Evolutionary conservation across 2,329 filamentous ascomycete species (phyloP).

Genomic region (Aspergillus pseudotamarii): DNA sequence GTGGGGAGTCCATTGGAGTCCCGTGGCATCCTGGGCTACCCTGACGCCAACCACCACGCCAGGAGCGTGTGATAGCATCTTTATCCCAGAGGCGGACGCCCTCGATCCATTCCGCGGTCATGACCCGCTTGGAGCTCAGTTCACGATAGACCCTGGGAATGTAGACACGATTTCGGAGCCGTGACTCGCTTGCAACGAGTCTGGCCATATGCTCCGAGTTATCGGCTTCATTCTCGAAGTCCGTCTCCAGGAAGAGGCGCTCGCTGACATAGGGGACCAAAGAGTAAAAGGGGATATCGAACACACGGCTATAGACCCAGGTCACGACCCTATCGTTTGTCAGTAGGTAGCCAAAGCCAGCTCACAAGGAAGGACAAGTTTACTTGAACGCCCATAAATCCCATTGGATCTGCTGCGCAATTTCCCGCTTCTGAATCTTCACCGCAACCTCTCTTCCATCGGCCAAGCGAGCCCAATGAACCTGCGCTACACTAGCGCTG

Average conservation of each 20-base stretch:
- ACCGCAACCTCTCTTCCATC: conserved; percentile 92
- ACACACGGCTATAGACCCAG: conserved; percentile 80
- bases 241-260: conserved; percentile 87
- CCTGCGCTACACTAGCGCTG: conserved; percentile 92
- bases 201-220: conserved; percentile 84
- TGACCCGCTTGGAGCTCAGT: conserved; percentile 77
- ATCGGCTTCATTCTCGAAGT: conserved; percentile 87
- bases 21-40: conserved; percentile 80
- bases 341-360: not conserved
- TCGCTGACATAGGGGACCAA: conserved; percentile 92
- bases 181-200: conserved; percentile 74
- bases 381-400: conserved; percentile 94
- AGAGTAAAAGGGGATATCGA: conserved; percentile 89
- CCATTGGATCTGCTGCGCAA: conserved; percentile 86
- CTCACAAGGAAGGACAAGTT: conserved; percentile 27
- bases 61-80: conserved; percentile 72
- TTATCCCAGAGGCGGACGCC: conserved; percentile 93
- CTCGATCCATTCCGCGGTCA: conserved; percentile 98
- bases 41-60: conserved; percentile 74
- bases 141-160: conserved; percentile 84
- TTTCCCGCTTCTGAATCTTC: conserved; percentile 96
- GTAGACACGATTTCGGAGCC: conserved; percentile 79
- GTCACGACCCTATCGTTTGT: conserved; percentile 67
- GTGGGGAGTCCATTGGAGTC: conserved; percentile 60
- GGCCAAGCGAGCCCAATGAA: conserved; percentile 85